A percentile compares a stretch with the other conserved stretches of the same genome.
phyloP scores from a whole-genome alignment of 2,329 filamentous ascomycete genomes.

The Aspergillus carbonarius region DNA sequence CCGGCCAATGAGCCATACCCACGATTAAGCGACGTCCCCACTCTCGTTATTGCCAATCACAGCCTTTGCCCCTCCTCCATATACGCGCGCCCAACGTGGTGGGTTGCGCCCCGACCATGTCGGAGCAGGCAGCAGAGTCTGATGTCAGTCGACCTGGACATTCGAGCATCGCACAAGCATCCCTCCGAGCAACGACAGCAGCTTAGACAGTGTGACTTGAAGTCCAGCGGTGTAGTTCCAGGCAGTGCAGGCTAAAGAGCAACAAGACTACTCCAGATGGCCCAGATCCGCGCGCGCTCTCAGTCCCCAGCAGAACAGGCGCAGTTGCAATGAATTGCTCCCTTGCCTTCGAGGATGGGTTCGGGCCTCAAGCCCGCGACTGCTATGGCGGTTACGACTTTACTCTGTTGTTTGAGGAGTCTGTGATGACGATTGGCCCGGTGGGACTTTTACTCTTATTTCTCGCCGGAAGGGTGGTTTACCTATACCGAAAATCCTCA shows the following conservation, averaged over 20 bases:
- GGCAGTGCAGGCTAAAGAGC: not conserved
- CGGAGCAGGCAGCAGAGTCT: not conserved
- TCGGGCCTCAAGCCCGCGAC: not conserved
- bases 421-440: not conserved
- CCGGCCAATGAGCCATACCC: not conserved
- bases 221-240: not conserved
- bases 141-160: not conserved
- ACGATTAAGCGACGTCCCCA: not conserved
- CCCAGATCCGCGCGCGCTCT: not conserved
- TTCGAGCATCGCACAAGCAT: not conserved
- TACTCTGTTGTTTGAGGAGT: not conserved
- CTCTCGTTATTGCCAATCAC: not conserved
- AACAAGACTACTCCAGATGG: not conserved
- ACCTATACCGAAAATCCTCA: not conserved
- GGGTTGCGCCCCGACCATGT: not conserved
- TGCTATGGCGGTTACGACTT: constrained; percentile 1
- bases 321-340: not conserved
- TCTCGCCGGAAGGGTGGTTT: not conserved
- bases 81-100: not conserved
- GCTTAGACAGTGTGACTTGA: not conserved
- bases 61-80: not conserved
- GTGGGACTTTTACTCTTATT: not conserved
- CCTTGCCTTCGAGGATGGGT: not conserved
- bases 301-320: not conserved
- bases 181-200: not conserved